phyloP scores from a whole-genome alignment of 306 rosid genomes.

The Sesbania bispinosa region DNA sequence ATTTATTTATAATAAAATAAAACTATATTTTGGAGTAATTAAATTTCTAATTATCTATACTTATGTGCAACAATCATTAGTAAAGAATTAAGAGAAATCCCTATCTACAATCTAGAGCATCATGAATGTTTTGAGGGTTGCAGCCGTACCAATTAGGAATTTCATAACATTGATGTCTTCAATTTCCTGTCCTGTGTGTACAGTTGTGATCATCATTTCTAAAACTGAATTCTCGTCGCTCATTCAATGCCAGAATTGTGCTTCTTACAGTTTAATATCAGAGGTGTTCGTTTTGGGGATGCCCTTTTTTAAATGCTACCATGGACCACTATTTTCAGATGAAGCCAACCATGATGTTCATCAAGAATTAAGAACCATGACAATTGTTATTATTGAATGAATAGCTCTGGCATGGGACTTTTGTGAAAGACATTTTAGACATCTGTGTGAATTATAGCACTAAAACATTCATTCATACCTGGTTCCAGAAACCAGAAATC shows the following conservation, averaged over 20 bases:
- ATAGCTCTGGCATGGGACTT: too few species aligned
- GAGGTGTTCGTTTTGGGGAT: too few species aligned
- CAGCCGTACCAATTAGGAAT: not conserved
- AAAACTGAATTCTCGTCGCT: not conserved
- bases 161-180: constrained; percentile 1
- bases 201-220: constrained; percentile 14
- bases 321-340: constrained; percentile 28
- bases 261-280: constrained; percentile 4
- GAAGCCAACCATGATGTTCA: not conserved
- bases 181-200: not conserved
- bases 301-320: constrained; percentile 18
- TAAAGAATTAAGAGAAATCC: not conserved
- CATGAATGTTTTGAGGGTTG: not conserved
- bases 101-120: not conserved
- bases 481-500: too few species aligned
- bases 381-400: constrained; percentile 23
- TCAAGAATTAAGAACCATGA: constrained; percentile 5
- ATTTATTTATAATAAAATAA: not conserved
- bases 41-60: too few species aligned
- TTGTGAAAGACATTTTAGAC: too few species aligned
- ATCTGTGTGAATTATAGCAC: too few species aligned
- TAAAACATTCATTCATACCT: too few species aligned
- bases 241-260: constrained; percentile 9
- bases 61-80: not conserved
- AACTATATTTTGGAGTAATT: not conserved